phyloP scores from a whole-genome alignment of 495 filamentous ascomycete species.

The Penicillium salamii region DNA sequence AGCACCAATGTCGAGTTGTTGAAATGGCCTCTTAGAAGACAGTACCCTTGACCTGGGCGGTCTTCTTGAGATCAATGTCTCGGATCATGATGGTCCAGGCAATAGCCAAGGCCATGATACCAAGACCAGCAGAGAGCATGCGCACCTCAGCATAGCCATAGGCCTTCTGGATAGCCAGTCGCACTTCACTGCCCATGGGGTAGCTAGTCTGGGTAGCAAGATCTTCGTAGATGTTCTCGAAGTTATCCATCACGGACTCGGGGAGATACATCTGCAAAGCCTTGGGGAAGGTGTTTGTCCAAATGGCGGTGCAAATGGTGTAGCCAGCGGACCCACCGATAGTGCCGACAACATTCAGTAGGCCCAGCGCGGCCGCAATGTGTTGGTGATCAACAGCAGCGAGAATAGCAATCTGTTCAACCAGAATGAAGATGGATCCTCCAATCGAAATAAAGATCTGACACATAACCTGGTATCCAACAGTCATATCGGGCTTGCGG shows the following conservation, averaged over 20 bases:
- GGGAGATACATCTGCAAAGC: constrained; percentile 53
- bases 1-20: background rate
- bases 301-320: constrained; percentile 57
- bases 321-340: constrained; percentile 62
- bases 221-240: constrained; percentile 46
- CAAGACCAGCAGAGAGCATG: constrained; percentile 47
- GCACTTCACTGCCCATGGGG: constrained; percentile 39
- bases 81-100: constrained; percentile 43
- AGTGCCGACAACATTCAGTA: constrained; percentile 54
- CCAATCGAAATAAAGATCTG: constrained; percentile 65
- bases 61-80: constrained; percentile 50
- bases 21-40: background rate
- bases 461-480: constrained; percentile 64
- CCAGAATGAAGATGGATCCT: constrained; percentile 53
- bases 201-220: constrained; percentile 49
- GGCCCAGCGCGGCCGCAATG: constrained; percentile 58
- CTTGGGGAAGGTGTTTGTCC: constrained; percentile 54
- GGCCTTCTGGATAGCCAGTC: constrained; percentile 50
- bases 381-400: constrained; percentile 58
- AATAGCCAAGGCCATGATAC: constrained; percentile 43
- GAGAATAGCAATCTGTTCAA: constrained; percentile 61
- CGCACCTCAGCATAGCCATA: constrained; percentile 52
- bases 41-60: constrained; percentile 28
- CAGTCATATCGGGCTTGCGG: constrained; percentile 48
- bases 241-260: constrained; percentile 24